Base-by-base conservation (phyloP, 139 green algal species). In the Chlorella sp. region DNA sequence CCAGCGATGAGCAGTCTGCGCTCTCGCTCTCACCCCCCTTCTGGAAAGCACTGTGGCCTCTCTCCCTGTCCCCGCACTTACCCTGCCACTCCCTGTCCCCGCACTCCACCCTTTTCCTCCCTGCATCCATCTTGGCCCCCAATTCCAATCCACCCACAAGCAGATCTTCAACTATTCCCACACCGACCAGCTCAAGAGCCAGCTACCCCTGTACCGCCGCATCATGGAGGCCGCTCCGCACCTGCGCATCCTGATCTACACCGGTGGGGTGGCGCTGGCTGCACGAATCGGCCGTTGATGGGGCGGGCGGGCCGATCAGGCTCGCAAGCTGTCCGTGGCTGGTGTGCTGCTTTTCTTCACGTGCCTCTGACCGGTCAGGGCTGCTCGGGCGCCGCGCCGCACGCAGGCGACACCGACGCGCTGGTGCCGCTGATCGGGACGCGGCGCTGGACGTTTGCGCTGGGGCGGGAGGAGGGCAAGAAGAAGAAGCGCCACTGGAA, bases 161-260 rank as follows among this genome's bases (percentile, higher is more conserved):
- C n/a, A n/a, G n/a, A n/a, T n/a, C n/a, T n/a, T n/a, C n/a, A n/a
- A 69, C 40, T 69, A 69, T 27, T 27, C 11, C 27, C 40, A 35
- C 25, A 43, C 58, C 42, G 65, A 71, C 31, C 65, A 71, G 65
- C 42, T 71, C 42, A 29, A 71, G 14, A 40, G 23, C 29, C n/a
- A 38, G 65, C 65, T 71, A 29, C 65, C 65, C 15, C 42, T 58
- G 42, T 59, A 71, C 65, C 46, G 65, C 42, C 7, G 27, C n/a
- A 58, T 71, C 42, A 71, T 59, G 42, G 45, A 71, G 65, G n/a
- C 29, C 21, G 65, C 65, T 3, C 65, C 65, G 2, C 27, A 71
- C n/a, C 65, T 71, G 29, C 42, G 31, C 42, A 43, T 59, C 29
- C 65, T 71, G n/a, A 71, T 71, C 42, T 71, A 71, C 65, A 71